Evolutionary conservation across 2,329 filamentous ascomycete genomes (phyloP).

Genomic region (Byssothecium circinans): DNA sequence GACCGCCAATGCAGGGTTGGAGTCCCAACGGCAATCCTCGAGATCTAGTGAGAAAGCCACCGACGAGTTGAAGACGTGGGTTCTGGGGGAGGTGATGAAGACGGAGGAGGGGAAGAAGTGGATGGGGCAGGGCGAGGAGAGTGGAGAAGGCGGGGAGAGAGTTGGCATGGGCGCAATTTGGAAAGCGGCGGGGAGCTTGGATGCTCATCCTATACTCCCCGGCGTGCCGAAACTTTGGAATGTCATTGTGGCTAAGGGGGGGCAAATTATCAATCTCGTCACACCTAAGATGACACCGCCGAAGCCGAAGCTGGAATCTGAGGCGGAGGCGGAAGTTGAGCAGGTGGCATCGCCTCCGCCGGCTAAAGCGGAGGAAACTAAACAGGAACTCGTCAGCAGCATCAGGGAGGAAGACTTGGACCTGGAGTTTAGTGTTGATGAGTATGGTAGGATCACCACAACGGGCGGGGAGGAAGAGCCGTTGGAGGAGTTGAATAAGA

Average conservation of each 20-base stretch:
- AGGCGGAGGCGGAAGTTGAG: too few relatives aligned
- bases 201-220: conserved; percentile 5
- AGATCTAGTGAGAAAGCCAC: too few relatives aligned
- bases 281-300: conserved; percentile 16
- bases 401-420: too few relatives aligned
- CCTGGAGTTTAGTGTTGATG: too few relatives aligned
- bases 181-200: conserved; percentile 16
- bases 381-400: too few relatives aligned
- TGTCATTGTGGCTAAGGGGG: conserved; percentile 66
- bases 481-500: background rate
- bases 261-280: conserved; percentile 76
- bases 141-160: conserved; percentile 33
- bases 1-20: conserved; percentile 31
- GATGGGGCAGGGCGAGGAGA: conserved; percentile 41
- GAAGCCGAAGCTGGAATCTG: too few relatives aligned
- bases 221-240: conserved; percentile 44
- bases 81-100: conserved; percentile 53
- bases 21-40: too few relatives aligned
- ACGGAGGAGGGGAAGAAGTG: conserved; percentile 39
- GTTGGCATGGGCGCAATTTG: conserved; percentile 29
- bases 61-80: conserved; percentile 51
- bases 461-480: too few relatives aligned
- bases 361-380: too few relatives aligned
- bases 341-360: too few relatives aligned
- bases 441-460: too few relatives aligned